These are phyloP conservation scores for Podospora fimiseda DNA, from an alignment of 495 filamentous ascomycete genomes.

Conservation along the genomic window DNA sequence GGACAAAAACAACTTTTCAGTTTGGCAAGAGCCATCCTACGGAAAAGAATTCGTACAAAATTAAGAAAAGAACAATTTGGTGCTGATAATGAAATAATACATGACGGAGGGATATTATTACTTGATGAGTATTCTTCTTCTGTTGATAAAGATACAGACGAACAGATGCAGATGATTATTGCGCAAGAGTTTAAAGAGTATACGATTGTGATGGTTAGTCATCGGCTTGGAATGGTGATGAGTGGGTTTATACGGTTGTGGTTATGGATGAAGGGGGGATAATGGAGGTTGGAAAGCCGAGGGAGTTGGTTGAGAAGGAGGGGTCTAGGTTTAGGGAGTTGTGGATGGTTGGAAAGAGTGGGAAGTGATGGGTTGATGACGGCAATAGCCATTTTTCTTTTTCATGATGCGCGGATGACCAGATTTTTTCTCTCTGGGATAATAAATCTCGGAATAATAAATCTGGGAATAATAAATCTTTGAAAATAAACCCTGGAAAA, in stretches of 20 bases:
- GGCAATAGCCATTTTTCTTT: too few species aligned
- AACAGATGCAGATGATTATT: constrained; percentile 39
- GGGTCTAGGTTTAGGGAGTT: constrained; percentile 35
- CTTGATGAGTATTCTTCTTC: constrained; percentile 39
- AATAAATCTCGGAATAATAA: too few species aligned
- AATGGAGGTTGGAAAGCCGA: constrained; percentile 37
- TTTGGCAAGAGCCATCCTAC: constrained; percentile 55
- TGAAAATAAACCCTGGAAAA: too few species aligned
- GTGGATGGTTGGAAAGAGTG: constrained; percentile 18
- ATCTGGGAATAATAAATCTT: too few species aligned
- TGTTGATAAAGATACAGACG: constrained; percentile 42
- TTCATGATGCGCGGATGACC: too few species aligned
- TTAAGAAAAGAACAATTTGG: constrained; percentile 12
- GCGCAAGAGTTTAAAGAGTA: constrained; percentile 36
- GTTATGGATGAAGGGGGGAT: constrained; percentile 39
- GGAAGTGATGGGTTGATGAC: constrained; percentile 13
- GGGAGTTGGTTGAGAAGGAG: constrained; percentile 19
- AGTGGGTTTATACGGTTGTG: constrained; percentile 41
- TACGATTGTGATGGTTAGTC: constrained; percentile 43
- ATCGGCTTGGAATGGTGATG: constrained; percentile 43
- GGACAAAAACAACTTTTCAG: constrained; percentile 62
- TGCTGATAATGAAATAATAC: constrained; percentile 1
- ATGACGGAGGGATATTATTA: constrained; percentile 30
- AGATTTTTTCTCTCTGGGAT: too few species aligned
- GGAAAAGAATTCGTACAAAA: constrained; percentile 21